A percentile compares a stretch with the other conserved stretches of the same genome.
Conservation (phyloP, 2,329 filamentous ascomycete genomes). For the Leptographium lundbergii region DNA sequence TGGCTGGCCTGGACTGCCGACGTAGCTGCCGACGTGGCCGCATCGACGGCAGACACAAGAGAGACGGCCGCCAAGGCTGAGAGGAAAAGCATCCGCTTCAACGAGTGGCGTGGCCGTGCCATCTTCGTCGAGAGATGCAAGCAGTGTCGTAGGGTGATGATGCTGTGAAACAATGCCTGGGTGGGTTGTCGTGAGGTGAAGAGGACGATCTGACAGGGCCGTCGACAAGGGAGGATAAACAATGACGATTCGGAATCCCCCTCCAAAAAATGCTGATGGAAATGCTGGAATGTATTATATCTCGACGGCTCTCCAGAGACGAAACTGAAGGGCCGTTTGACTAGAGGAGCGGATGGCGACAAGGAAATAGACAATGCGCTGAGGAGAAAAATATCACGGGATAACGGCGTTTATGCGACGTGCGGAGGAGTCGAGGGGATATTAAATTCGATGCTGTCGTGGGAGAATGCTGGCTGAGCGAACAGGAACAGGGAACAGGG, state of each 20-base stretch:
- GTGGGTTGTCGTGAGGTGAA: neutral
- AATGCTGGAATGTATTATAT: neutral
- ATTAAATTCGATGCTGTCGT: neutral
- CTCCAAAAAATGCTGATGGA: neutral
- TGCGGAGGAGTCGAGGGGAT: neutral
- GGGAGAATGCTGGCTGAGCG: neutral
- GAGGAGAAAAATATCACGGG: neutral
- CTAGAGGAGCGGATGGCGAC: neutral
- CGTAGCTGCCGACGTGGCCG: slow-evolving; percentile 6
- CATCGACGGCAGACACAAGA: slow-evolving; percentile 17
- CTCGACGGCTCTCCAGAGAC: neutral
- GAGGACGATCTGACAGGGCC: neutral
- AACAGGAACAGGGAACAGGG: neutral
- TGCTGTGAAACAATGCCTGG: neutral
- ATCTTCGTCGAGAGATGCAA: slow-evolving; percentile 9
- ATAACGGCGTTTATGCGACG: neutral
- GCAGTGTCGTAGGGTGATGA: neutral
- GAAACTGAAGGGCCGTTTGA: neutral
- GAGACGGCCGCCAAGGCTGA: slow-evolving; percentile 16
- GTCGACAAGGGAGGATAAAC: too few relatives aligned
- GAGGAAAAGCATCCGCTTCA: slow-evolving; percentile 22
- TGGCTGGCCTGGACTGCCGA: neutral
- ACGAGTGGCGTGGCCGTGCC: slow-evolving; percentile 16
- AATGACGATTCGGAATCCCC: neutral
- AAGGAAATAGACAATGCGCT: neutral